A percentile compares a stretch with the other conserved stretches of the same genome.
These are phyloP conservation scores for Epichloe uncinata DNA, from an alignment of 2,329 filamentous ascomycete species.

Conservation along the genomic window DNA sequence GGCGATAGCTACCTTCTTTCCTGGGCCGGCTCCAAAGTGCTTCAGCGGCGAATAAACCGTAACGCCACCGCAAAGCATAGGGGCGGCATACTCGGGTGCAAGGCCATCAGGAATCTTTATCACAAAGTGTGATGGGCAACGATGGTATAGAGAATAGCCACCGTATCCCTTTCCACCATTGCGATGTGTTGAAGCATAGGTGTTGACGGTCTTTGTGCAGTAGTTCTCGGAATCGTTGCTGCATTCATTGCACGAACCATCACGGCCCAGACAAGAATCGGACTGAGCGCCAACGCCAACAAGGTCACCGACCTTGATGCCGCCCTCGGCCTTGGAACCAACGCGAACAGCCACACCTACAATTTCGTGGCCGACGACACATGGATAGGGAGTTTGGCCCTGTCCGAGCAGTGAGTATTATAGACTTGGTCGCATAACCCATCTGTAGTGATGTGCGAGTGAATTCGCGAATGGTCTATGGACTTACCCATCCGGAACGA, in stretches of 20 bases:
- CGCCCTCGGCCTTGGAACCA: conserved; percentile 29
- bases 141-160: conserved; percentile 28
- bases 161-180: conserved; percentile 30
- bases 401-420: neutral
- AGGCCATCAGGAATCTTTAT: conserved; percentile 32
- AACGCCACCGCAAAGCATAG: conserved; percentile 59
- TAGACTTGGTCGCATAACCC: neutral
- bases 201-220: conserved; percentile 31
- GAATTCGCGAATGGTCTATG: conserved; percentile 1
- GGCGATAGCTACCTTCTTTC: conserved; percentile 49
- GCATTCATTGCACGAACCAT: conserved; percentile 28
- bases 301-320: conserved; percentile 47
- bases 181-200: conserved; percentile 31
- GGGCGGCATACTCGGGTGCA: conserved; percentile 32
- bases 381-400: conserved; percentile 20
- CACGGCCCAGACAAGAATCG: conserved; percentile 34
- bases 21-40: conserved; percentile 50
- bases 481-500: conserved; percentile 35
- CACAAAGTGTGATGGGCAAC: conserved; percentile 31
- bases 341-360: conserved; percentile 44
- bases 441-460: neutral
- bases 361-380: conserved; percentile 53
- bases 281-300: conserved; percentile 51
- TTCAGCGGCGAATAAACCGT: conserved; percentile 52
- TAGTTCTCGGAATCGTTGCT: conserved; percentile 26